Evolutionary conservation across 2,329 filamentous ascomycete species (phyloP), one percentile per base, ranked within the genome.

Genomic region (Zasmidium cellare): DNA sequence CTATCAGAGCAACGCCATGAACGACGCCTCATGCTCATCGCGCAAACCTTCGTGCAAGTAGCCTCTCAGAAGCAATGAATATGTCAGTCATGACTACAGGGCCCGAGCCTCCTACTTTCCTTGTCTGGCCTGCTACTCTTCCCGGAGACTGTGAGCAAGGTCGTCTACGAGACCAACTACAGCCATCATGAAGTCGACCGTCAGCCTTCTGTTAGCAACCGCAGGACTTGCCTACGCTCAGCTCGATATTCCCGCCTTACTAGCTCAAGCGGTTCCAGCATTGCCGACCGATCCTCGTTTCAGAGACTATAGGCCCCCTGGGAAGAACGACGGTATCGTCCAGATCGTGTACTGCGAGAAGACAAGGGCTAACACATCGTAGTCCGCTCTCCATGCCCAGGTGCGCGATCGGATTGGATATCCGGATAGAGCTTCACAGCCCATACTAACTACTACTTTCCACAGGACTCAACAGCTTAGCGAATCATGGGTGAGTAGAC

Each of bases 321-420:
- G 65, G 9, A 35, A 53, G 12, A 48, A 52, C 23, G 65, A 67
- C 59, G 58, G 63, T 65, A 55, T 23, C 54, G 25, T 12, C 11
- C 14, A 19, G 7, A 25, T 7, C 25, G 20, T n/a, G 14, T n/a
- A 9, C 46, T 28, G n/a, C n/a, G n/a, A 25, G 46, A 25, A 11
- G 20, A 11, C 20, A 46, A 18, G 23, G 16, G 18, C 20, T 48
- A 19, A 53, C 16, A 20, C 18, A 23, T 28, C 41, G 12, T 38
- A 63, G 65, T 67, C 20, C 58, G 66, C 19, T 63, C 62, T 5
- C 66, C 66, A 2, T 69, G 66, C 41, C 66, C 66, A 3, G 66
- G 66, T 5, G 56, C 67, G 18, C 65, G 66, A 44, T 23, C 59
- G 12, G 49, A n/a, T 14, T 6, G 7, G 41, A 7, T n/a, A 45